Percentiles rank a stretch among this genome's conserved stretches.
phyloP scores from a whole-genome alignment of 495 filamentous ascomycete genomes.

The Pseudevernia furfuracea region DNA sequence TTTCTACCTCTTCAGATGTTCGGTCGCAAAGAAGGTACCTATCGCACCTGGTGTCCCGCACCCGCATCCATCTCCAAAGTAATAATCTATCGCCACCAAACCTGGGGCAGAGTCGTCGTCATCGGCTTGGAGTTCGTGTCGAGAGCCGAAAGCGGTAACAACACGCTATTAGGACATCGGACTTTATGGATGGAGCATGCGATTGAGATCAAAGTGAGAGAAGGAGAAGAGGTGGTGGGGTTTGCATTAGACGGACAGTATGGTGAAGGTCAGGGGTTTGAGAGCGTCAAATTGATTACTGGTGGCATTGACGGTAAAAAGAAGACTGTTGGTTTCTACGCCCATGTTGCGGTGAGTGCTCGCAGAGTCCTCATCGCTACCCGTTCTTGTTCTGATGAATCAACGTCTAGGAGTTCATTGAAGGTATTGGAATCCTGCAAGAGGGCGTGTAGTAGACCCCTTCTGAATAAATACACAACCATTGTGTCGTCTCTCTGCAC shows the following conservation, averaged over 20 bases:
- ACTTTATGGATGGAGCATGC: slow-evolving; percentile 1
- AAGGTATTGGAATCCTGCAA: slow-evolving; percentile 3
- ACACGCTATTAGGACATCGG: slow-evolving; percentile 5
- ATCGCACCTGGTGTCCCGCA: slow-evolving; percentile 4
- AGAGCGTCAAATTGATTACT: neutral
- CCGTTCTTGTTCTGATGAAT: neutral
- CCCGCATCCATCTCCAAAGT: neutral
- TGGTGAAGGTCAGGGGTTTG: slow-evolving; percentile 2
- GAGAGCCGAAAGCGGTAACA: neutral
- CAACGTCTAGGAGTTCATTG: slow-evolving; percentile 1
- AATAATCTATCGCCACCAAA: slow-evolving; percentile 4
- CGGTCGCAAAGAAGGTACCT: slow-evolving; percentile 1
- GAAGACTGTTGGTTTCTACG: slow-evolving; percentile 5
- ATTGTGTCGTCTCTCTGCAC: too few species aligned
- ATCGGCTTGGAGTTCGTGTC: slow-evolving; percentile 9
- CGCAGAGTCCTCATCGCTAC: neutral
- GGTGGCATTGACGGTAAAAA: neutral
- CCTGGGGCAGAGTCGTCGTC: slow-evolving; percentile 9
- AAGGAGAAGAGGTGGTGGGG: slow-evolving; percentile 1
- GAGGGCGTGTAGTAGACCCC: neutral
- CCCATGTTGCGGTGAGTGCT: slow-evolving; percentile 1
- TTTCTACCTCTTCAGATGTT: neutral
- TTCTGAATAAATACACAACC: too few species aligned
- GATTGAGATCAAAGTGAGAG: neutral
- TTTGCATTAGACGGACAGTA: slow-evolving; percentile 5